Base-by-base conservation (phyloP, 495 filamentous ascomycete species). In the Hypoxylon lienhwacheense region DNA sequence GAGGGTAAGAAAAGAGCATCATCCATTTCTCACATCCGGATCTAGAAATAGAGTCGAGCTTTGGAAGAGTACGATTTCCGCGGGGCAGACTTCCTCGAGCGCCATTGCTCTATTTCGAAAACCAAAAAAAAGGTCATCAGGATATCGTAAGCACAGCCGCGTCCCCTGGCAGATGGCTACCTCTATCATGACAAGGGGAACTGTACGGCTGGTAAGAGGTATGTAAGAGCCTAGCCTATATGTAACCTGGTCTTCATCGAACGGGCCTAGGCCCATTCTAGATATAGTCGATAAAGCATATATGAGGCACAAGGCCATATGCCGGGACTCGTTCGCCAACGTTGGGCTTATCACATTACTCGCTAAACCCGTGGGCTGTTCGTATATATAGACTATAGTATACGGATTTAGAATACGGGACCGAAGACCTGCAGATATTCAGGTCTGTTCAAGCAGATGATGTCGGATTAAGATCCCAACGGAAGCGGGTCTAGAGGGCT, bases 1-100 rank as follows among this genome's bases (percentile, higher is more conserved):
- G 20, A 37, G n/a, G 22, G 39, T 31, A 40, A 47, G 31, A 47
- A 35, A 29, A 45, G 12, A 25, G 15, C 12, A 42, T 21, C 24
- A 24, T 31, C n/a, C 2, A 42, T 17, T 31, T 16, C n/a, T n/a
- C n/a, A n/a, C n/a, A n/a, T 21, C 37, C 8, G 46, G 36, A 31
- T 36, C 52, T 48, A 42, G 58, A 48, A 61, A 56, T 61, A 52
- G 47, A 48, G 51, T 29, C 42, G 47, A 47, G 19, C 12, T 24
- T 14, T 10, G 10, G 25, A n/a, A 19, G 46, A 42, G 33, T 55
- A 44, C 36, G 42, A 55, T 36, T 34, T 35, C 17, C 24, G 21
- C 12, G 51, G 48, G 57, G 57, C 51, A 22, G 51, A 51, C 51
- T 35, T 37, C 21, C 24, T 33, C 12, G 25, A 7, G 33, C 20